Conservation (phyloP, 305 asterid genomes). For the Solanum hybrid region DNA sequence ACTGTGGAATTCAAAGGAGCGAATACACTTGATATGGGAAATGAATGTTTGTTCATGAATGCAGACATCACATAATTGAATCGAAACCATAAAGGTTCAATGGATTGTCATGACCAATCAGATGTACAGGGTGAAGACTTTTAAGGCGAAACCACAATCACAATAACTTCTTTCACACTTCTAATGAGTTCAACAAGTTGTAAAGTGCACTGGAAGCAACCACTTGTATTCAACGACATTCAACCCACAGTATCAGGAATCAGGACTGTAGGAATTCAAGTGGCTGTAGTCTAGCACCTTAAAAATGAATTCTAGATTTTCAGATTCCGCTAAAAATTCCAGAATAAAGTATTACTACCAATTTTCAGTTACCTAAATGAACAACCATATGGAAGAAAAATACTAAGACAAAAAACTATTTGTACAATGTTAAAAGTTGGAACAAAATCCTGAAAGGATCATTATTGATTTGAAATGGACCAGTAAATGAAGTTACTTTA, state of each 20-base stretch:
- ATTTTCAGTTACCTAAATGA: not conserved
- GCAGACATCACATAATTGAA: not conserved
- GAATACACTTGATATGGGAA: not conserved
- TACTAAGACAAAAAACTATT: not conserved
- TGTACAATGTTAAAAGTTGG: not conserved
- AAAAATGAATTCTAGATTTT: not conserved
- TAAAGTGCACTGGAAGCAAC: not conserved
- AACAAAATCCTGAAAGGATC: not conserved
- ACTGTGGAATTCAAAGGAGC: slow-evolving; percentile 26
- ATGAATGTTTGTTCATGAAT: not conserved
- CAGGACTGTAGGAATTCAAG: not conserved
- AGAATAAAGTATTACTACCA: not conserved
- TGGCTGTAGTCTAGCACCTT: not conserved
- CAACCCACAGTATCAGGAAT: not conserved
- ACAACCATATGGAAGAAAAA: not conserved
- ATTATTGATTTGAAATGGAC: not conserved
- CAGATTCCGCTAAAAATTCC: not conserved
- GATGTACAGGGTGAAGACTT: not conserved
- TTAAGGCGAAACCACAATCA: not conserved
- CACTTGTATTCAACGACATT: not conserved
- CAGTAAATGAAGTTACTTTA: not conserved
- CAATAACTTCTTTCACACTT: not conserved
- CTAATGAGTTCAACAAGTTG: not conserved
- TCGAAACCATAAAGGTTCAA: not conserved
- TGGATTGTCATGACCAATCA: not conserved